Percentiles rank a stretch among this genome's conserved stretches.
Evolutionary conservation across 2,329 filamentous ascomycete genomes (phyloP).

Genomic region (Cladosporium halotolerans): DNA sequence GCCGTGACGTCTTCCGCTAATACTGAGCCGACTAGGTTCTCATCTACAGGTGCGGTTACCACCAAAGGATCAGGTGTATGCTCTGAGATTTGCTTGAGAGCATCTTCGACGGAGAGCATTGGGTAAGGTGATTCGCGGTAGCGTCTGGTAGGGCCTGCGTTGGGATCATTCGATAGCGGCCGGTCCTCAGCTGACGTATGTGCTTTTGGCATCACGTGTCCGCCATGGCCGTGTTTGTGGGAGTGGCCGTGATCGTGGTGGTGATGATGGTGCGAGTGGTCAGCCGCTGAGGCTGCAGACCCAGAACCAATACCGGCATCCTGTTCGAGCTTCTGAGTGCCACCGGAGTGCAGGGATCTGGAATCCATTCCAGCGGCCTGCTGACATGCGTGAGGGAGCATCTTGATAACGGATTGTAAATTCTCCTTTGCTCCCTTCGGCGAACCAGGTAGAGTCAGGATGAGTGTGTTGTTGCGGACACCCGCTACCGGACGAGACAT

Average conservation of each 20-base stretch:
- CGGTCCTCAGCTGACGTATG: conserved; percentile 62
- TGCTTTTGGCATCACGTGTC: conserved; percentile 49
- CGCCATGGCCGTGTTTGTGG: conserved; percentile 49
- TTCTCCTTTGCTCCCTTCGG: conserved; percentile 95
- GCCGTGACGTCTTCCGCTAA: conserved; percentile 78
- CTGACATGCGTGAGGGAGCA: conserved; percentile 90
- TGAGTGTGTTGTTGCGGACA: conserved; percentile 70
- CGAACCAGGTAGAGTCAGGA: conserved; percentile 86
- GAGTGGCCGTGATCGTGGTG: conserved; percentile 43
- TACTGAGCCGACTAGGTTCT: conserved; percentile 65
- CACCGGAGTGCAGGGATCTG: conserved; percentile 69
- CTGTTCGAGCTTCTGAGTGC: conserved; percentile 73
- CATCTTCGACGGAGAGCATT: conserved; percentile 81
- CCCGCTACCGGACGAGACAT: conserved; percentile 95
- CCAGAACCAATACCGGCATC: conserved; percentile 60
- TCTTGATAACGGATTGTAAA: conserved; percentile 76
- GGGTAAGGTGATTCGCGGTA: conserved; percentile 85
- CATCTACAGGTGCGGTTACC: conserved; percentile 55
- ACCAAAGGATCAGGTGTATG: conserved; percentile 61
- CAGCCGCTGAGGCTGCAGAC: conserved; percentile 15
- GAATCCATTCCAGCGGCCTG: conserved; percentile 83
- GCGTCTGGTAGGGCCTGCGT: conserved; percentile 57
- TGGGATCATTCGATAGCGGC: conserved; percentile 54
- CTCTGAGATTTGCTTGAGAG: conserved; percentile 64
- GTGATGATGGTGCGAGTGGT: conserved; percentile 18